Base-by-base conservation (phyloP, 106 monocot species). In the Alisma plantagoaquatica region DNA sequence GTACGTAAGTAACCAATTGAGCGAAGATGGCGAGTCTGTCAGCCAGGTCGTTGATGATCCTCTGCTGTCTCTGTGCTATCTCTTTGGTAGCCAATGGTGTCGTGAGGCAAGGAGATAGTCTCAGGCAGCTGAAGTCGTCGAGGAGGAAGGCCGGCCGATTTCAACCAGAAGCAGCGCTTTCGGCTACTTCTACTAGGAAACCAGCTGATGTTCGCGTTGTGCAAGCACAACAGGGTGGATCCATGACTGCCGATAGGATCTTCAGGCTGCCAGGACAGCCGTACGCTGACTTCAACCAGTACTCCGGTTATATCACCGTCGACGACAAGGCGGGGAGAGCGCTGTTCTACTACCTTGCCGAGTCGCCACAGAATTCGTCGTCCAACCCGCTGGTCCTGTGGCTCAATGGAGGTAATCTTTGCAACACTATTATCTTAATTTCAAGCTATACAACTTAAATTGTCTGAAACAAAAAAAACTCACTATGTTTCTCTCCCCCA, bases 261-360 rank as follows among this genome's bases (percentile, higher is more conserved):
- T 42, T 1, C 3, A 38, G 31, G 22, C 41, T 76, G 29, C 76
- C 76, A 6, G 76, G 76, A 3, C 66, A 71, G 56, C 76, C 76
- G 7, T 1, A 11, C 3, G 61, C 33, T 8, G 27, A 29, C 1
- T 33, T 55, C 26, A 24, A 23, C 23, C 71, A 71, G 33, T 76
- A 76, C 25, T 43, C 38, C 2, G 76, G 76, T 0, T 76, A 76
- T 31, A 32, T 76, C 28, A 61, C 70, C 28, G 56, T 76, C 44
- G 70, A 71, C 48, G 20, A 41, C 29, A 49, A 60, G 23, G 38
- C 43, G 15, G 76, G 71, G 2, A 60, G 61, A 19, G 32, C 59
- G 2, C 50, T 76, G 23, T 76, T 66, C 61, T 76, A 76, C 48
- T 76, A 71, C 66, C 71, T 71, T 23, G 56, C 23, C 9, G 70